Percentiles rank a stretch among this genome's conserved stretches.
phyloP scores from a whole-genome alignment of 106 monocot species.

The Allium sativum region DNA sequence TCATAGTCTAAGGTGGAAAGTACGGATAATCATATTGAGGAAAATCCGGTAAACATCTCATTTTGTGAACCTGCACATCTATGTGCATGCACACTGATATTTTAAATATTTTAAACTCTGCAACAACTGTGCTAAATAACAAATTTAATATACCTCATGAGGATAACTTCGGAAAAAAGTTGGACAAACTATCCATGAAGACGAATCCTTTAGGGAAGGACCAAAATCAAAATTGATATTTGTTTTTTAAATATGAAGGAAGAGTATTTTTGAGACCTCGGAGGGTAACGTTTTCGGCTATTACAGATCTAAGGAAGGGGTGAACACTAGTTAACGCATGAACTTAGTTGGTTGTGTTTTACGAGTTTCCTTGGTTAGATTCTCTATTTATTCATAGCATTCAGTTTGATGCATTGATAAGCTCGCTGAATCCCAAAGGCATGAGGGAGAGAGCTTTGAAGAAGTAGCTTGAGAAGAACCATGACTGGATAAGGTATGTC shows the following conservation, averaged over 20 bases:
- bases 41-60: constrained; percentile 18
- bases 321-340: constrained; percentile 14
- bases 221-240: constrained; percentile 62
- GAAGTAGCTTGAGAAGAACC: constrained; percentile 59
- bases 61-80: neutral
- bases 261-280: constrained; percentile 84
- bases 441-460: constrained; percentile 74
- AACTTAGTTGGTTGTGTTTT: constrained; percentile 7
- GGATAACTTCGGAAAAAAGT: constrained; percentile 41
- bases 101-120: neutral
- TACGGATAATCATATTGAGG: constrained; percentile 24
- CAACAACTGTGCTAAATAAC: neutral
- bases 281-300: constrained; percentile 75
- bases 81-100: neutral
- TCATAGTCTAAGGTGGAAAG: constrained; percentile 8
- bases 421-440: constrained; percentile 82
- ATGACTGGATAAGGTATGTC: constrained; percentile 64
- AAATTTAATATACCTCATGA: constrained; percentile 6
- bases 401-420: constrained; percentile 82
- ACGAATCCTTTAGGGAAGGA: constrained; percentile 68
- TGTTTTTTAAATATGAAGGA: constrained; percentile 81
- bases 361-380: neutral
- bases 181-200: constrained; percentile 59
- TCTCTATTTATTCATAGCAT: constrained; percentile 1
- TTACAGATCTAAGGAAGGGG: constrained; percentile 86